These are phyloP conservation scores for Neocallimastix lanati DNA, from an alignment of 192 early-diverging fungal genomes.

Conservation along the genomic window DNA sequence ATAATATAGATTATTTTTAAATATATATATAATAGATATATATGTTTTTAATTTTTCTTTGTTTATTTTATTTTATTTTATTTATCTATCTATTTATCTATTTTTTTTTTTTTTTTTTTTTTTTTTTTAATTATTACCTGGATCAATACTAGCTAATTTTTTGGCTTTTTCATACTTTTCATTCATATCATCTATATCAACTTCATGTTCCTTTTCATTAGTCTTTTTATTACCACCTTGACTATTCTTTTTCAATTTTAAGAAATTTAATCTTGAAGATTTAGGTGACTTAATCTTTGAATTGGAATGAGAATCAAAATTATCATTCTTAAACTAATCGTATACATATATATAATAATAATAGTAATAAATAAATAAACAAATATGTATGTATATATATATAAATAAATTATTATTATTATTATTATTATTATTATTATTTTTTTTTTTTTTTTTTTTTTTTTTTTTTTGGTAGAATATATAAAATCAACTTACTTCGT, in stretches of 20 bases:
- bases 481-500: background rate
- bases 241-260: background rate
- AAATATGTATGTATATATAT: too few relatives aligned
- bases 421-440: too few relatives aligned
- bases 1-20: too few relatives aligned
- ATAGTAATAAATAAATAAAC: too few relatives aligned
- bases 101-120: too few relatives aligned
- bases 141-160: background rate
- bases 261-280: background rate
- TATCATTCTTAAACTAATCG: background rate
- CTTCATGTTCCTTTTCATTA: background rate
- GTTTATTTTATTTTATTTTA: too few relatives aligned
- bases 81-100: too few relatives aligned
- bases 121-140: background rate
- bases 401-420: too few relatives aligned
- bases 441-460: too few relatives aligned
- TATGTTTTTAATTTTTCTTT: too few relatives aligned
- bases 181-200: background rate
- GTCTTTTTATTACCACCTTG: background rate
- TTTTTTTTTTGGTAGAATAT: too few relatives aligned
- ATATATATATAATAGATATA: too few relatives aligned
- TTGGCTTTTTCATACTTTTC: background rate
- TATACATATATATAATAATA: background rate
- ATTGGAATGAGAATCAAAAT: background rate
- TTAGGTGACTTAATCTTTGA: background rate